phyloP scores from a whole-genome alignment of 192 early-diverging fungal species.

The Coemansia sp. region DNA sequence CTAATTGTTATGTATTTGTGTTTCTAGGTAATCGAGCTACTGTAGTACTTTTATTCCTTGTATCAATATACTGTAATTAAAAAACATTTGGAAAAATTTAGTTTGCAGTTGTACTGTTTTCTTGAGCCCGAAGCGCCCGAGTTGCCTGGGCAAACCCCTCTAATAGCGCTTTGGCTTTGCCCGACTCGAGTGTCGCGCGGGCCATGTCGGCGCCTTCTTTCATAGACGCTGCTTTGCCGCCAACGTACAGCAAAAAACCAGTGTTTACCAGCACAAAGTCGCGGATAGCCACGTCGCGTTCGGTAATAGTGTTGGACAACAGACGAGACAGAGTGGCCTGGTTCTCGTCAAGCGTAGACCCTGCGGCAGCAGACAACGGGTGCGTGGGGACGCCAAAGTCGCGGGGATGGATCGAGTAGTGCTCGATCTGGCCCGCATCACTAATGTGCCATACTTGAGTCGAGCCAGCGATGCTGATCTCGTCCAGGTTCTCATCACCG shows the following conservation, averaged over 20 bases:
- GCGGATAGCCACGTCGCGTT: constrained; percentile 63
- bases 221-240: constrained; percentile 70
- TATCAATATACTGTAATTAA: neutral
- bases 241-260: constrained; percentile 79
- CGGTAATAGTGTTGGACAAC: constrained; percentile 63
- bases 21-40: too few relatives aligned
- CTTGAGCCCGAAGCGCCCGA: constrained; percentile 15
- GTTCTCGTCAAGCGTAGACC: constrained; percentile 73
- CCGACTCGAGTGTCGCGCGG: constrained; percentile 66
- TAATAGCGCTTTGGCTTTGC: constrained; percentile 64
- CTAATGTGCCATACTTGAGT: constrained; percentile 88
- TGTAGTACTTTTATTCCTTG: constrained; percentile 4
- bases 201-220: constrained; percentile 79
- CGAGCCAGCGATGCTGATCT: constrained; percentile 83
- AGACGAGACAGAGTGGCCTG: constrained; percentile 68
- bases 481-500: constrained; percentile 88
- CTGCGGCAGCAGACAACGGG: constrained; percentile 65
- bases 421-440: constrained; percentile 59
- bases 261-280: constrained; percentile 94
- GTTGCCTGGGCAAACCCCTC: constrained; percentile 60
- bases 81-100: neutral
- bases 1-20: constrained; percentile 1
- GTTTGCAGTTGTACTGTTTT: constrained; percentile 5
- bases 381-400: constrained; percentile 87
- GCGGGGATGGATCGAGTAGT: constrained; percentile 68